Evolutionary conservation across 2,329 filamentous ascomycete genomes (phyloP).

Genomic region (Dendryphion nanum): DNA sequence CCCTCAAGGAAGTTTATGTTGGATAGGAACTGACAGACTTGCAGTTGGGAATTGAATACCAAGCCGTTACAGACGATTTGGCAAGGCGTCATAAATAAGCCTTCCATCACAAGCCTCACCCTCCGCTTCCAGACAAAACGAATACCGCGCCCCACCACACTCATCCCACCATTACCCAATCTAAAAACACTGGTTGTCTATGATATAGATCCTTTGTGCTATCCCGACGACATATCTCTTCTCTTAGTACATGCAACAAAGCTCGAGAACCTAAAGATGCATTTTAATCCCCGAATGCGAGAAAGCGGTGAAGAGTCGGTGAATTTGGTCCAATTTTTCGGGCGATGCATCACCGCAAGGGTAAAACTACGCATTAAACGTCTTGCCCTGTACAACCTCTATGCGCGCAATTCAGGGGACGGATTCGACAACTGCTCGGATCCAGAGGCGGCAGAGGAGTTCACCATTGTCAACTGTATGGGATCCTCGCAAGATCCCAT

Average conservation of each 20-base stretch:
- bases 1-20: too few relatives aligned
- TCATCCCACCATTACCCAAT: conserved; percentile 57
- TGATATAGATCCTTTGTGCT: conserved; percentile 63
- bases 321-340: conserved; percentile 55
- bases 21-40: conserved; percentile 16
- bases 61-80: conserved; percentile 61
- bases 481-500: conserved; percentile 45
- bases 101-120: conserved; percentile 53
- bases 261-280: conserved; percentile 55
- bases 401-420: conserved; percentile 49
- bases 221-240: conserved; percentile 61
- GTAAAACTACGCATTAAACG: conserved; percentile 50
- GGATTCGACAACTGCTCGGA: conserved; percentile 49
- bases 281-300: conserved; percentile 63
- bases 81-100: conserved; percentile 52
- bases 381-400: conserved; percentile 58
- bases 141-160: conserved; percentile 55
- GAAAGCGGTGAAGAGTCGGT: conserved; percentile 58
- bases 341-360: conserved; percentile 50
- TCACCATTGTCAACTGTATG: conserved; percentile 56
- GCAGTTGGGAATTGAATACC: conserved; percentile 60
- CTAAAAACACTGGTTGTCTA: conserved; percentile 54
- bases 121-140: conserved; percentile 57
- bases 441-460: conserved; percentile 41
- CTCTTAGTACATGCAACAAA: conserved; percentile 55